Percentiles rank a stretch among this genome's conserved stretches.
These are phyloP conservation scores for Fistulinella cinereoalba DNA, from an alignment of 1,284 basidiomycete genomes.

Conservation along the genomic window DNA sequence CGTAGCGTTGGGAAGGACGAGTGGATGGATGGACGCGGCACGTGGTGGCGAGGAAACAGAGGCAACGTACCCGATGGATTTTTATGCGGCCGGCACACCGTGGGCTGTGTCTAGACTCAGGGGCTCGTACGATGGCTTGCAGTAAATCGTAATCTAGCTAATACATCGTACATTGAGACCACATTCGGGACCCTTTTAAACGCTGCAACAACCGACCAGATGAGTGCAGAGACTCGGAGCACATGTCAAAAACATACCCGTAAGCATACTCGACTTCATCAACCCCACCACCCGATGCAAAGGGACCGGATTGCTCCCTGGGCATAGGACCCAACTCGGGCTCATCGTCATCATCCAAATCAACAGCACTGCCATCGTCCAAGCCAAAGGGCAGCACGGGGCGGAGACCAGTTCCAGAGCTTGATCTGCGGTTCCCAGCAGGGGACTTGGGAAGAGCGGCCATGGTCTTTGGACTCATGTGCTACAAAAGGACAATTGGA, in stretches of 20 bases:
- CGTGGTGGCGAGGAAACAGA: slow-evolving; percentile 30
- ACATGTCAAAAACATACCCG: slow-evolving; percentile 51
- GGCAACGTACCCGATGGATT: slow-evolving; percentile 91
- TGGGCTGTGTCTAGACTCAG: slow-evolving; percentile 65
- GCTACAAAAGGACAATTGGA: slow-evolving; percentile 47
- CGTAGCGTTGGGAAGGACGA: slow-evolving; percentile 75
- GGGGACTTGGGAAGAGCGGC: slow-evolving; percentile 87
- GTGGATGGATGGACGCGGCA: slow-evolving; percentile 58
- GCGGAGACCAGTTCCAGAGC: slow-evolving; percentile 75
- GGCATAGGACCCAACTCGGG: slow-evolving; percentile 73
- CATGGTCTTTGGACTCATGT: slow-evolving; percentile 93
- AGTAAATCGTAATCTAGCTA: background rate
- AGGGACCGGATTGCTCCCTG: slow-evolving; percentile 67
- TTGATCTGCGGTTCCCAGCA: slow-evolving; percentile 71
- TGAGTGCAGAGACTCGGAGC: slow-evolving; percentile 12
- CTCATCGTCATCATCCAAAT: slow-evolving; percentile 59
- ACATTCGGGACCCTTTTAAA: slow-evolving; percentile 13
- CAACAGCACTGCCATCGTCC: slow-evolving; percentile 67
- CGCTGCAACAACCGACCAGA: slow-evolving; percentile 19
- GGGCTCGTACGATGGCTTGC: slow-evolving; percentile 24
- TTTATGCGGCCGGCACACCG: slow-evolving; percentile 78
- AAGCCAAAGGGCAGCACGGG: slow-evolving; percentile 80
- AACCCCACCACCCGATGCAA: slow-evolving; percentile 73
- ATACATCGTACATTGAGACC: background rate
- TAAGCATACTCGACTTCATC: slow-evolving; percentile 87